Conservation (phyloP, 371 early-diverging fungal genomes). For the Apophysomyces sp. region DNA sequence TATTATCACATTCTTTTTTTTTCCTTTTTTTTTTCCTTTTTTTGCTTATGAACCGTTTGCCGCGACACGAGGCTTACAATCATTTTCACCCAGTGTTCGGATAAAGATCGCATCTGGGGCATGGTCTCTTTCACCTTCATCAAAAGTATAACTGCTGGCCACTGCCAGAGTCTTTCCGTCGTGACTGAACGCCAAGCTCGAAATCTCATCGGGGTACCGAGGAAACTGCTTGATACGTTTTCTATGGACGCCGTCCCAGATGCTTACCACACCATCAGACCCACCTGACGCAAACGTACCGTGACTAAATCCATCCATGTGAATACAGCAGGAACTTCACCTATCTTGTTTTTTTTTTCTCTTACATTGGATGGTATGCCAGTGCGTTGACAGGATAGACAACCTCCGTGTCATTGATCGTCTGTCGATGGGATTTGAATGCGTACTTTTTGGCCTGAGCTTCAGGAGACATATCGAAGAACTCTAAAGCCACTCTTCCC, state of each 20-base stretch:
- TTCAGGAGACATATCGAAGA: constrained; percentile 73
- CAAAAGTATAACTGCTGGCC: constrained; percentile 91
- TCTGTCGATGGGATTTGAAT: constrained; percentile 93
- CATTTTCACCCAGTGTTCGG: constrained; percentile 66
- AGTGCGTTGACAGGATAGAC: constrained; percentile 95
- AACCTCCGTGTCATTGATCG: constrained; percentile 72
- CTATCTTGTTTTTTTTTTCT: neutral
- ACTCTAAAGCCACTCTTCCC: constrained; percentile 94
- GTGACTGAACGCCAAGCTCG: constrained; percentile 78
- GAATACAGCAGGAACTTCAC: neutral
- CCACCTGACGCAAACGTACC: constrained; percentile 97
- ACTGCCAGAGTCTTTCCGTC: constrained; percentile 84
- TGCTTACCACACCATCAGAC: constrained; percentile 86
- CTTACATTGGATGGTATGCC: constrained; percentile 89
- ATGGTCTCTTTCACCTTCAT: constrained; percentile 92
- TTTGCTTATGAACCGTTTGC: neutral
- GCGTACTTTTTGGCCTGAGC: constrained; percentile 82
- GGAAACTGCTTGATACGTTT: constrained; percentile 84
- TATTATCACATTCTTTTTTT: neutral
- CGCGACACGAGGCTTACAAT: constrained; percentile 54
- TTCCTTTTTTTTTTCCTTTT: neutral
- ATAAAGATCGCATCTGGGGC: constrained; percentile 82
- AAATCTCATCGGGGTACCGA: constrained; percentile 81
- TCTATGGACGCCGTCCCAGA: constrained; percentile 92
- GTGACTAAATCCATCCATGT: constrained; percentile 38